Base-by-base conservation (phyloP, 768 basidiomycete genomes). In the Psilocybe subaeruginosa region DNA sequence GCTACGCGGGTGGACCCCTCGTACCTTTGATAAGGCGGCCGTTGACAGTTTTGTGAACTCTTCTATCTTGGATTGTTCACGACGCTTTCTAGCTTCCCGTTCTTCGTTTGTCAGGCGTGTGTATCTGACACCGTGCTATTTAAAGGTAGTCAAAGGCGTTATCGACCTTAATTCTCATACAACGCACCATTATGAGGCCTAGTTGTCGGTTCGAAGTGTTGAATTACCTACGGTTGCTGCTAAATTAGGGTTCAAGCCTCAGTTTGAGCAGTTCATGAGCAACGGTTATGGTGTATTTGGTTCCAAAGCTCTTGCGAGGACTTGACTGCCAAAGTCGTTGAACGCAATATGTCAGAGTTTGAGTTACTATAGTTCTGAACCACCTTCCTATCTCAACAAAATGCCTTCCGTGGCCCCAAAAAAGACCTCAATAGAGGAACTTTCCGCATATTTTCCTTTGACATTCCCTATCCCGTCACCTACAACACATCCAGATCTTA, bases 391-490 rank as follows among this genome's bases (percentile, higher is more conserved):
- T 54, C 51, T 46, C 57, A 16, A 56, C 60, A 78, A 72, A 70
- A 88, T 88, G 85, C 86, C 85, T 52, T 84, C 86, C 47, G 79
- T 82, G 55, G 82, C 84, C 45, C 69, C 78, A 68, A 82, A 80
- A 72, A 72, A 72, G 61, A 66, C 77, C 54, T 78, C 82, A 8
- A 59, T 87, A 50, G 83, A 87, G 67, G 76, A 78, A 54, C 69
- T 84, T 47, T 72, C 77, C 54, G 79, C 81, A 11, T 73, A 82
- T 49, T 95, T 99, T 70, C 95, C 97, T 2, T 77, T 99, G 64
- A 92, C 96, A 3, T 82, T 84, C 56, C 97, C 97, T 16, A 77
- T 90, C 55, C 97, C 97, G 12, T 90, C 85, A 2, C 95, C 95
- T 5, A 77, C 82, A 47, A 91, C 90, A 0, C 87, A 95, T 69